Evolutionary conservation across 2,329 filamentous ascomycete species (phyloP), one percentile per base, ranked within the genome.

Genomic region (Xylariaceae sp.): DNA sequence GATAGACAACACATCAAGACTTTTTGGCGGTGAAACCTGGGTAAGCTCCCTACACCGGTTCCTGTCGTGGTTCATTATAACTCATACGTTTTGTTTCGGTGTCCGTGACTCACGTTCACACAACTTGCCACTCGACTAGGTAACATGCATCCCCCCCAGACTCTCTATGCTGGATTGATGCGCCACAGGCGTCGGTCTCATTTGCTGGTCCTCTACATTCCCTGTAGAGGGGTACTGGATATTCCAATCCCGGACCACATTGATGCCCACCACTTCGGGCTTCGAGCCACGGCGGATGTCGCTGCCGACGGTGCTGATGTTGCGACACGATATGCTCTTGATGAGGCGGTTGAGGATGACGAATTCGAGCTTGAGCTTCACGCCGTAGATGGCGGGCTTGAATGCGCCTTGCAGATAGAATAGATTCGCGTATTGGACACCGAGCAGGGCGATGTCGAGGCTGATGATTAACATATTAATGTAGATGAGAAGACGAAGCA

Each of bases 391-490:
- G 41, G 66, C 68, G 1, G 71, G 68, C 57, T 73, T 72, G 59
- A 72, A 71, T 3, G 68, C 66, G 1, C 68, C 66, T 53, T 76
- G 73, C 2, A 77, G 59, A 51, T 72, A 72, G 63, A 75, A 76
- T 47, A 72, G 64, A 9, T 70, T 69, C 2, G 72, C 67, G 61
- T 73, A 76, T 60, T 74, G 72, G 10, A 76, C 64, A 4, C 67
- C 74, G 0, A 77, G 69, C 0, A 77, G 66, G 17, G 69, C 69
- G 56, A 72, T 68, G 59, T 77, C 74, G 39, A 77, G 70, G 5
- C 65, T 61, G 58, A 77, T 74, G 55, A 77, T 71, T 50, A 76
- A 65, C 13, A 76, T 4, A 63, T 76, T 76, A 56, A 71, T 70
- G 30, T 67, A 67, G 39, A 77, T 71, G 4, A 77, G 72, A 41